These are phyloP conservation scores for Aspergillus sp. DNA, from an alignment of 2,329 filamentous ascomycete genomes.

Conservation along the genomic window DNA sequence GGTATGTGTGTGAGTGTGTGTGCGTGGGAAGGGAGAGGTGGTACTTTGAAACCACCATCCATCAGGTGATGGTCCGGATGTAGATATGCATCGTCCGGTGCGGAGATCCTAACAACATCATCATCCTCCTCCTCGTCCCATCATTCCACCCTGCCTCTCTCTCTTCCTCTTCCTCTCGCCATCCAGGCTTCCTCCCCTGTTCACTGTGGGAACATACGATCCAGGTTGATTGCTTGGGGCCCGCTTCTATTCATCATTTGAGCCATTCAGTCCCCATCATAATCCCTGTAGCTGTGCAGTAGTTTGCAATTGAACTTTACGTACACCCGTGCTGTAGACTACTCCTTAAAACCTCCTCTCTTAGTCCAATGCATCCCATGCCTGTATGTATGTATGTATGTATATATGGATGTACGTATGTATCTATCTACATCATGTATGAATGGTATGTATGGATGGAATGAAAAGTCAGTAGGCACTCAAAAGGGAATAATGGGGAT, in stretches of 20 bases:
- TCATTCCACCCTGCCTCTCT: slow-evolving; percentile 3
- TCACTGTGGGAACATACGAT: background rate
- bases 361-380: no score
- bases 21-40: no score
- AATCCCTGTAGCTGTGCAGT: background rate
- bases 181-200: background rate
- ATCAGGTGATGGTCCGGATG: slow-evolving; percentile 10
- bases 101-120: slow-evolving; percentile 17
- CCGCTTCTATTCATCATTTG: background rate
- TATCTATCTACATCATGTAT: background rate
- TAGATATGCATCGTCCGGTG: slow-evolving; percentile 8
- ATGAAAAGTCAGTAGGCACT: no score
- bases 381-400: background rate
- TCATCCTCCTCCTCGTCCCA: slow-evolving; percentile 7
- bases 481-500: no score
- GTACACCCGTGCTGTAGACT: no score
- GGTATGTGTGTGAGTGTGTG: no score
- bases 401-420: background rate
- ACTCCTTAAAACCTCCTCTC: no score
- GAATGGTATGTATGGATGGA: background rate
- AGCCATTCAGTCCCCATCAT: background rate
- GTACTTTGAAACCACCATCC: slow-evolving; percentile 8
- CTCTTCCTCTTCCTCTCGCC: background rate
- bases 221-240: background rate
- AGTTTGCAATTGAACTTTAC: background rate